phyloP scores from a whole-genome alignment of 140 eudicot species.

The Anethum foeniculum region DNA sequence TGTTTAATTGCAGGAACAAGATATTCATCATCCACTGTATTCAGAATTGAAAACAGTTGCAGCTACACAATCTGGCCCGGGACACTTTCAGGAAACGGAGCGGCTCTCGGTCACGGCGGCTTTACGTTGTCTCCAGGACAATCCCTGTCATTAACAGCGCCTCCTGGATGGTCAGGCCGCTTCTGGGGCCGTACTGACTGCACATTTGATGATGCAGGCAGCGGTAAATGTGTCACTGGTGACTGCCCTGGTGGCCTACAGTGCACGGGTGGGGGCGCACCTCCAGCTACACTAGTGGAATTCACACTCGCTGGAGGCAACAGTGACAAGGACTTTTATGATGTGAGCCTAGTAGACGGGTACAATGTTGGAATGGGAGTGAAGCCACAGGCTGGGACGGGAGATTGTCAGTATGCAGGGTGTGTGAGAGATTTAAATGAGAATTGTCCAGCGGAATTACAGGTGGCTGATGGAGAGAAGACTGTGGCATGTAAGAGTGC shows the following conservation, averaged over 20 bases:
- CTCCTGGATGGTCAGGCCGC: conserved; percentile 30
- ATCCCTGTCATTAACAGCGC: conserved; percentile 41
- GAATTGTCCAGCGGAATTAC: conserved; percentile 52
- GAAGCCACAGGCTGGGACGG: conserved; percentile 59
- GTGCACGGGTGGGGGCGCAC: conserved; percentile 70
- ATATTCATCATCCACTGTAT: conserved; percentile 49
- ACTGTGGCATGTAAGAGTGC: conserved; percentile 86
- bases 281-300: conserved; percentile 72
- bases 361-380: conserved; percentile 71
- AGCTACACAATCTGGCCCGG: conserved; percentile 71
- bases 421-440: conserved; percentile 53
- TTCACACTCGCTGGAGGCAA: conserved; percentile 56
- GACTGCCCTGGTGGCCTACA: conserved; percentile 51
- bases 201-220: conserved; percentile 49
- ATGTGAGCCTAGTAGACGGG: conserved; percentile 79
- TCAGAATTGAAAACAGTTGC: conserved; percentile 59
- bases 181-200: conserved; percentile 77
- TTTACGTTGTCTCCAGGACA: conserved; percentile 56
- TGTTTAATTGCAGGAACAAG: conserved; percentile 30
- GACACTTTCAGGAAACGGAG: conserved; percentile 27
- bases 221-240: conserved; percentile 61
- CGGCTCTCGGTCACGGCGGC: conserved; percentile 53
- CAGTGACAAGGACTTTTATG: conserved; percentile 56
- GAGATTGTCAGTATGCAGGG: conserved; percentile 72
- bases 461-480: conserved; percentile 30